Conservation (phyloP, 2,329 filamentous ascomycete species). For the Xylaria arbuscula region DNA sequence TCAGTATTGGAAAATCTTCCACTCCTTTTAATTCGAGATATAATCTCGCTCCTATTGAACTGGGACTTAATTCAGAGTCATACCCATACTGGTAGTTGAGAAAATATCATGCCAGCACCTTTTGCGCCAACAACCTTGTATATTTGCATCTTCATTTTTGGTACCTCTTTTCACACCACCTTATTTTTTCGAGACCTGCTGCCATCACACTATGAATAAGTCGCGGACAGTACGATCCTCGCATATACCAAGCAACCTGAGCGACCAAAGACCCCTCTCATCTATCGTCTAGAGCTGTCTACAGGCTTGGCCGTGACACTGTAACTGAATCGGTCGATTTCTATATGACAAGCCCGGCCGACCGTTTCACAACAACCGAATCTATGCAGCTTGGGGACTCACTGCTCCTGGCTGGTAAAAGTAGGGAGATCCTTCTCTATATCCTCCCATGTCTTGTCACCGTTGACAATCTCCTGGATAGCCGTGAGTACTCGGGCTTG, state of each 20-base stretch:
- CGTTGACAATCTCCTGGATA: constrained; percentile 62
- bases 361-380: background rate
- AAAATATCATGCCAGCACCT: no score
- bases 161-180: background rate
- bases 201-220: background rate
- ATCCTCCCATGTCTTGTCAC: constrained; percentile 71
- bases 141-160: no score
- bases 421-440: constrained; percentile 81
- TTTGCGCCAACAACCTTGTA: no score
- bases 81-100: no score
- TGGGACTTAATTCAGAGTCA: no score
- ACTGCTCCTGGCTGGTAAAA: constrained; percentile 80
- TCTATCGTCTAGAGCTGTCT: background rate
- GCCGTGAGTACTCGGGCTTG: constrained; percentile 83
- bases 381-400: background rate
- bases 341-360: background rate
- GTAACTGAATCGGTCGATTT: background rate
- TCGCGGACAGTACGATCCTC: no score
- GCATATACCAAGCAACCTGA: background rate
- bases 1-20: no score
- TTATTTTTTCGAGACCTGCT: background rate
- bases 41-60: no score
- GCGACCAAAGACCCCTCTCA: background rate
- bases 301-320: background rate
- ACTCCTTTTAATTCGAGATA: no score